Evolutionary conservation across 768 basidiomycete species (phyloP), one percentile per base, ranked within the genome.

Genomic region (Tricholoma bakamatsutake): DNA sequence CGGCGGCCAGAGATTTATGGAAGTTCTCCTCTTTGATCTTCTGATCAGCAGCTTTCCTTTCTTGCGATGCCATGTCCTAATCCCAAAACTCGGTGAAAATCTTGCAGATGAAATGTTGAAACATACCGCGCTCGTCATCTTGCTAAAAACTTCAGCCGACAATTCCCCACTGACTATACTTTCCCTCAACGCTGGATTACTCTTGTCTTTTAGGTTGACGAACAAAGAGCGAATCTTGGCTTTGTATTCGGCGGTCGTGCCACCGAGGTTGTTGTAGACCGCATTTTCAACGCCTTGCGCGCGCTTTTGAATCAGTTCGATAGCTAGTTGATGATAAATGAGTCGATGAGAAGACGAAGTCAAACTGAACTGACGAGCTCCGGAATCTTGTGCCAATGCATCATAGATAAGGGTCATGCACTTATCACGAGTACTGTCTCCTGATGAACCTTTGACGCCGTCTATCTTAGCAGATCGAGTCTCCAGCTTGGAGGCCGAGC

Each of bases 1-100:
- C 89, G 0, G 96, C 96, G 1, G 90, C 91, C 1, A 97, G 83
- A 1, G 94, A 88, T 33, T 94, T 89, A 77, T 91, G 89, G 48
- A 99, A 72, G 66, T 98, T 98, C 52, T 90, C 84, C 63, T 88
- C 84, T 55, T 83, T 80, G 57, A 98, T 88, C 66, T 85, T 87
- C 56, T 81, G 80, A 62, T 95, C 88, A 8, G 88, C 87, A 1
- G 88, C 85, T 64, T 91, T 89, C 31, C 93, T 81, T 60, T 95
- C 92, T 66, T 93, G 93, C 0, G 92, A 91, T 12, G 96, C 95
- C 91, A 99, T 93, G 64, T 98, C 95, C 93, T 96, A 48, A 17
- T 27, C 17, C 11, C 34, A 45, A 24, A 33, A 8, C 7, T 31
- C 18, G 35, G 28, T 53, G 12, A 43, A 34, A 15, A 35, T 28